Conservation (phyloP, 768 basidiomycete genomes). For the Candolleomyces efflorescens region DNA sequence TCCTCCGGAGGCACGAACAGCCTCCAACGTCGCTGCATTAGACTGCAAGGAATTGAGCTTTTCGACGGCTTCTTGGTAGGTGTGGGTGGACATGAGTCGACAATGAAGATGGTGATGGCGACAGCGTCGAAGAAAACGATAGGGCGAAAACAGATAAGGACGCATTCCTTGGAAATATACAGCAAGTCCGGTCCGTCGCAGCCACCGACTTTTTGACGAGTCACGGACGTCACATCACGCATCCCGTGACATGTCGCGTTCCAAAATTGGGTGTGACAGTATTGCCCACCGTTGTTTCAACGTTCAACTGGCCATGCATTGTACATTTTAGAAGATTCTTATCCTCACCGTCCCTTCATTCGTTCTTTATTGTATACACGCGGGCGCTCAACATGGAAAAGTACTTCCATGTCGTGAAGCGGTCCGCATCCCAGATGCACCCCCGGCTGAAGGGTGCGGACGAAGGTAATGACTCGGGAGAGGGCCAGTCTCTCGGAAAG, state of each 20-base stretch:
- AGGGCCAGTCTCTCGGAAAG: no score
- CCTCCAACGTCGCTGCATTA: constrained; percentile 91
- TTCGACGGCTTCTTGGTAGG: constrained; percentile 72
- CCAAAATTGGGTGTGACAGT: not conserved
- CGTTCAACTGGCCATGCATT: no score
- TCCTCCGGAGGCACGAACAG: constrained; percentile 70
- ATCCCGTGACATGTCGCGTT: not conserved
- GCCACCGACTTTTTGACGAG: not conserved
- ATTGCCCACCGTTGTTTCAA: no score
- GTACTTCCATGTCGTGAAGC: constrained; percentile 19
- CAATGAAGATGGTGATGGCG: constrained; percentile 4
- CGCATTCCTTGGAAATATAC: not conserved
- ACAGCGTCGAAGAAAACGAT: constrained; percentile 13
- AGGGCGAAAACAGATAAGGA: constrained; percentile 20
- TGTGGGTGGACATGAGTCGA: constrained; percentile 53
- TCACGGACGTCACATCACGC: not conserved
- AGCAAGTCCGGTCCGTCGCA: constrained; percentile 1
- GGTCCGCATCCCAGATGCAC: constrained; percentile 2
- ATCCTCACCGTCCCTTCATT: not conserved
- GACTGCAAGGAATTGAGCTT: constrained; percentile 80
- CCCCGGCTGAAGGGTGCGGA: not conserved
- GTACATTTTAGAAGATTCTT: no score
- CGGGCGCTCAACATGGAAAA: constrained; percentile 18
- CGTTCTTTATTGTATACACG: not conserved
- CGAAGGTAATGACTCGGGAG: not conserved